Base-by-base conservation (phyloP, 805 yeast genomes). In the Yamadazyma philogaea region DNA sequence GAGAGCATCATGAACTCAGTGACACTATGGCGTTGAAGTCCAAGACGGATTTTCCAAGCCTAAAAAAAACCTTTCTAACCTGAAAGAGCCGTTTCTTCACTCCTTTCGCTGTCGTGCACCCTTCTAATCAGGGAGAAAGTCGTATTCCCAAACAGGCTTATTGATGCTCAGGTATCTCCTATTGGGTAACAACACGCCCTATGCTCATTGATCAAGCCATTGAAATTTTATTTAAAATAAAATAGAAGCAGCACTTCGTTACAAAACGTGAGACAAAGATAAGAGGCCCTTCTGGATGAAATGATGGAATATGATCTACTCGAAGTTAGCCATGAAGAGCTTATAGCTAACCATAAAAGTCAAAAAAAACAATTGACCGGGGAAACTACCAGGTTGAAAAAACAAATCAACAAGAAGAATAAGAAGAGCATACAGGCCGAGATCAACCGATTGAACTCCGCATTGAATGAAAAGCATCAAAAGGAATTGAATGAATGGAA, bases 361-460 rank as follows among this genome's bases (percentile, higher is more conserved):
- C 95, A 88, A 59, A 61, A 60, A 42, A 75, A 80, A 48, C 89
- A 87, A 44, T 66, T 87, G 45, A 69, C 77, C 16, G 83, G 85
- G 7, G 74, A 77, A 22, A 70, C 80, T 22, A 87, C 95, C 2
- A 83, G 85, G 1, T 63, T 89, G 73, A 87, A 84, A 65, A 87
- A 87, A 54, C 91, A 83, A 61, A 90, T 91, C 2, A 79, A 87
- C 14, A 86, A 87, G 56, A 82, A 88, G 37, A 85, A 82, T 39
- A 77, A 84, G 52, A 85, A 84, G 59, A 79, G 78, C 46, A 82
- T 87, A 7, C 61, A 72, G 49, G 69, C 70, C 40, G 77, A 78
- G 53, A 82, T 90, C 51, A 69, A 69, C 30, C 77, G 72, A 34
- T 51, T 87, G 66, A 87, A 85, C 53, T 63, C 63, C 2, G 77